Conservation (phyloP, 2,329 filamentous ascomycete genomes). For the Sporothrix euskadiensis region DNA sequence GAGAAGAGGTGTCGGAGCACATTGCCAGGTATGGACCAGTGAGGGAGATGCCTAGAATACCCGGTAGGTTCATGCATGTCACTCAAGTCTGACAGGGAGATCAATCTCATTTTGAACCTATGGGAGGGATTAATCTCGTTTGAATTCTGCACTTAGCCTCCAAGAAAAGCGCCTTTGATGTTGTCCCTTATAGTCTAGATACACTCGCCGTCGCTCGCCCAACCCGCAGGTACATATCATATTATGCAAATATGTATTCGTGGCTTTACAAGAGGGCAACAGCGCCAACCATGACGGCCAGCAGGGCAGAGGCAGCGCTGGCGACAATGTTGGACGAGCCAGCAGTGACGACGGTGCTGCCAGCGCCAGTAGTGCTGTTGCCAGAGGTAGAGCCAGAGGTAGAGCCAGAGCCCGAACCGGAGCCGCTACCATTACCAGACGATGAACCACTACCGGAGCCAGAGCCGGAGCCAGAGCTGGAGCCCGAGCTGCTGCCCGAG, state of each 20-base stretch:
- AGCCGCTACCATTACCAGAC: background rate
- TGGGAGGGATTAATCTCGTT: no score
- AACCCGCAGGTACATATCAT: no score
- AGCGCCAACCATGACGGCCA: constrained; percentile 19
- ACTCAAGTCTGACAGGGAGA: no score
- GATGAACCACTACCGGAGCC: background rate
- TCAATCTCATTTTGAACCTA: no score
- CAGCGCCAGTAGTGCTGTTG: background rate
- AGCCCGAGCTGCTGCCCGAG: background rate
- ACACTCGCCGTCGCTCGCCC: no score
- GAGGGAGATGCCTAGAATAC: no score
- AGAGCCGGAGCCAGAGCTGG: background rate
- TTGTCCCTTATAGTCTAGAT: no score
- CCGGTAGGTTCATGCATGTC: no score
- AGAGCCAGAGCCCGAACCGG: background rate
- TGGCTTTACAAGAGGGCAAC: constrained; percentile 20
- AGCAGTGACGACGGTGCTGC: constrained; percentile 22
- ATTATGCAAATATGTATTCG: no score
- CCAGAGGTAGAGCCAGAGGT: background rate
- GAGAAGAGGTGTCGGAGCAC: constrained; percentile 9
- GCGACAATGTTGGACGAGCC: constrained; percentile 18
- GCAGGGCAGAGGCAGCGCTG: constrained; percentile 3
- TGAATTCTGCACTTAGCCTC: no score
- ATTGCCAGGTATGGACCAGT: constrained; percentile 16
- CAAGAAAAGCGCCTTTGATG: no score